phyloP scores from a whole-genome alignment of 2,329 filamentous ascomycete species.

The Pyricularia pennisetigena region DNA sequence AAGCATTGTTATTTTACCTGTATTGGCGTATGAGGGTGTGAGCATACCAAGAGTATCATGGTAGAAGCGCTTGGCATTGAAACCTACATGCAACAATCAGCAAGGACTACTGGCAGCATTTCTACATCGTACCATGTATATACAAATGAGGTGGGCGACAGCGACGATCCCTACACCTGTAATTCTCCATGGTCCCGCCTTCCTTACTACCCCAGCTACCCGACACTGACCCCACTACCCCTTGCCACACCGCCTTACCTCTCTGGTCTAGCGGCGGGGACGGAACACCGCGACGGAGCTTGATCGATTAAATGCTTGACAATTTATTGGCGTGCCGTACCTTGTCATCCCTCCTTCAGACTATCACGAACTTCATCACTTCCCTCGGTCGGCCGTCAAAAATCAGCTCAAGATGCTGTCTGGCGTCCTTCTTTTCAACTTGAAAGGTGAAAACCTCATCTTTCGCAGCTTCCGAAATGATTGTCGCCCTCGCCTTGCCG shows the following conservation, averaged over 20 bases:
- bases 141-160: too few relatives aligned
- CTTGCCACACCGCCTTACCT: background rate
- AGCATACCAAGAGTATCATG: too few relatives aligned
- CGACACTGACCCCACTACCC: background rate
- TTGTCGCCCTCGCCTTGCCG: slow-evolving; percentile 91
- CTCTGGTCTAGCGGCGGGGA: background rate
- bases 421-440: slow-evolving; percentile 96
- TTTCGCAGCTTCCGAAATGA: slow-evolving; percentile 98
- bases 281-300: background rate
- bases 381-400: background rate
- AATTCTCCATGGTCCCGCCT: too few relatives aligned
- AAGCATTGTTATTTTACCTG: too few relatives aligned
- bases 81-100: too few relatives aligned
- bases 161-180: too few relatives aligned
- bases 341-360: background rate
- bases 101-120: too few relatives aligned
- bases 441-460: slow-evolving; percentile 99
- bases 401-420: slow-evolving; percentile 65
- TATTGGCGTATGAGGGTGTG: too few relatives aligned
- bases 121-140: too few relatives aligned
- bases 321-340: background rate
- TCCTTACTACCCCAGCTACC: background rate
- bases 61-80: too few relatives aligned
- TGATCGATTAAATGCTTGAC: background rate
- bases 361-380: background rate